A percentile compares a stretch with the other conserved stretches of the same genome.
Conservation (phyloP, 1,139 yeast species). For the Magnusiomyces starmeri region DNA sequence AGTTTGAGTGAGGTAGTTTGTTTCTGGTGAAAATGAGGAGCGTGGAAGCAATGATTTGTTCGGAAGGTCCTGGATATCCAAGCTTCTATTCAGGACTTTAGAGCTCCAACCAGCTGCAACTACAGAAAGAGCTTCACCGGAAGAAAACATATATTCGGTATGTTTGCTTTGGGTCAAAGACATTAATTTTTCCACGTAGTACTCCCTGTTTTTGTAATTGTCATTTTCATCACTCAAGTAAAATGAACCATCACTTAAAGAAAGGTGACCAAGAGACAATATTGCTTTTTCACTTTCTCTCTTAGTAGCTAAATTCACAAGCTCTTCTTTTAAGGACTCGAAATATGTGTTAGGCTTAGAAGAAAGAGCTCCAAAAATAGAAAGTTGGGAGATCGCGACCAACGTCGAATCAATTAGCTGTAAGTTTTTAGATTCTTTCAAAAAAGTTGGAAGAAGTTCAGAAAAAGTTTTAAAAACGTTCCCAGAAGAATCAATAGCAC, state of each 20-base stretch:
- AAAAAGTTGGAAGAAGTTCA: constrained; percentile 1
- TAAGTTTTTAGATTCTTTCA: constrained; percentile 9
- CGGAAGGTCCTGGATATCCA: constrained; percentile 42
- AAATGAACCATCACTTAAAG: constrained; percentile 37
- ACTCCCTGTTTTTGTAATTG: constrained; percentile 31
- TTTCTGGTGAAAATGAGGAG: constrained; percentile 4
- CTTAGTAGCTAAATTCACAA: constrained; percentile 39
- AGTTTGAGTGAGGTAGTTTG: constrained; percentile 28
- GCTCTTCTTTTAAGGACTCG: constrained; percentile 27
- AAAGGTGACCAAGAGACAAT: constrained; percentile 47
- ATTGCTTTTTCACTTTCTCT: constrained; percentile 58
- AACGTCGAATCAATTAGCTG: constrained; percentile 34
- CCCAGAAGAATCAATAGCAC: constrained; percentile 13
- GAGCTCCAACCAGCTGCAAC: constrained; percentile 75
- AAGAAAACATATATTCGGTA: constrained; percentile 62
- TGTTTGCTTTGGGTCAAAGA: constrained; percentile 65
- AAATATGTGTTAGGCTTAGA: constrained; percentile 34
- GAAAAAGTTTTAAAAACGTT: constrained; percentile 1
- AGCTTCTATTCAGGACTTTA: constrained; percentile 41
- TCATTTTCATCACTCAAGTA: background rate
- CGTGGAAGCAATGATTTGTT: constrained; percentile 10
- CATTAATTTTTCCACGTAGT: constrained; percentile 42
- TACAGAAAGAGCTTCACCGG: constrained; percentile 78
- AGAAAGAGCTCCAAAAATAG: constrained; percentile 47
- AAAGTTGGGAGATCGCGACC: constrained; percentile 48